Conservation (phyloP, 2,329 filamentous ascomycete genomes). For the Diaporthe destruens region DNA sequence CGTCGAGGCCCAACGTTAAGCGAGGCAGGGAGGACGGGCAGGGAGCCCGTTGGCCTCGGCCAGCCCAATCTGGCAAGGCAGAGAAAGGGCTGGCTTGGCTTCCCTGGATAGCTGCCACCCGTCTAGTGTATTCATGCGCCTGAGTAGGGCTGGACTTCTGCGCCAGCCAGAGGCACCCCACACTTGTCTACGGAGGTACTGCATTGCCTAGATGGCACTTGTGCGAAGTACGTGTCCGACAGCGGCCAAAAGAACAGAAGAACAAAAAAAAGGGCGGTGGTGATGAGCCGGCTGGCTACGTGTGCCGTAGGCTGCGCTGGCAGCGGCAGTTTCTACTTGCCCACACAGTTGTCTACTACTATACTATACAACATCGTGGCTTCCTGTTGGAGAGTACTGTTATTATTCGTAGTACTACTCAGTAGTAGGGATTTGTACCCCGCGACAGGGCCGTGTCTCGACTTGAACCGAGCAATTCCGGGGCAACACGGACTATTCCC, state of each 20-base stretch:
- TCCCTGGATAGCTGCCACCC: slow-evolving; percentile 12
- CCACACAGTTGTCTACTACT: neutral
- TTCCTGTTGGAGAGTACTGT: neutral
- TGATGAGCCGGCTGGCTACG: slow-evolving; percentile 28
- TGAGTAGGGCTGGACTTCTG: slow-evolving; percentile 31
- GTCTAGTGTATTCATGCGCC: slow-evolving; percentile 20
- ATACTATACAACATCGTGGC: neutral
- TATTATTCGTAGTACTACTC: too few relatives aligned
- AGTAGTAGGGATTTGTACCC: neutral
- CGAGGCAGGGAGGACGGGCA: neutral
- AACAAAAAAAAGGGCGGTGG: slow-evolving; percentile 16
- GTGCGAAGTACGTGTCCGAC: neutral
- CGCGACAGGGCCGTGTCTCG: slow-evolving; percentile 3
- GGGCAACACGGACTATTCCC: slow-evolving; percentile 16
- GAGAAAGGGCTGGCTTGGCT: slow-evolving; percentile 8
- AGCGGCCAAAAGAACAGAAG: too few relatives aligned
- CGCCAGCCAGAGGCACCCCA: slow-evolving; percentile 6
- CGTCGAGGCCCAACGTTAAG: slow-evolving; percentile 26
- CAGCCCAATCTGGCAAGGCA: slow-evolving; percentile 7
- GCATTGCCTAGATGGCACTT: neutral
- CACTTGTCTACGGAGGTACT: slow-evolving; percentile 1
- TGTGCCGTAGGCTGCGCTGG: slow-evolving; percentile 34
- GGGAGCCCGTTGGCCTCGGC: slow-evolving; percentile 21
- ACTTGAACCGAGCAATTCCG: slow-evolving; percentile 16
- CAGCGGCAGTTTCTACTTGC: slow-evolving; percentile 10